Base-by-base conservation (phyloP, 108 stramenopile genomes). In the Skeletonema menzelii region DNA sequence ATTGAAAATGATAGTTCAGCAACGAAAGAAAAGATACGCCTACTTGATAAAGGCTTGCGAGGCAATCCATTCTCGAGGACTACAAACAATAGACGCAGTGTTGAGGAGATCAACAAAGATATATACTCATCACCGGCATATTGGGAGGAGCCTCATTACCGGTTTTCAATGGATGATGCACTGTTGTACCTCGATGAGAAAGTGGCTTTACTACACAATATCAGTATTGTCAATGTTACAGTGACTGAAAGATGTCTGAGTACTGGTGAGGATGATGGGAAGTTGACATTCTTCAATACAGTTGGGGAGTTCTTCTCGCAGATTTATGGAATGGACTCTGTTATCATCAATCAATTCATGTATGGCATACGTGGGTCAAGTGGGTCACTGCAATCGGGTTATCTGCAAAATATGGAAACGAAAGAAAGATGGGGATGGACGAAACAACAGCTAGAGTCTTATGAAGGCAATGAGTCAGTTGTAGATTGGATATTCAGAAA, bases 281-380 rank as follows among this genome's bases (percentile, higher is more conserved):
- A 60, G 68, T 75, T 80, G 60, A 56, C 73, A 6, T 40, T 83
- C 49, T 22, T 77, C 12, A 71, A 42, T 5, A 46, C 71, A 34
- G 19, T 56, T 26, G 84, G 75, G 22, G 71, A 84, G 42, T 82
- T 84, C 20, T 27, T 80, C 15, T 75, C 84, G 8, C 84, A 77
- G 63, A 73, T 84, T 13, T 84, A 80, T 63, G 89, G 89, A 7
- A 85, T 88, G 82, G 89, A 90, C 77, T 72, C 79, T 17, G 63
- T 85, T 2, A 82, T 90, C 56, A 83, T 82, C 37, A 90, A 90
- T 72, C 84, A 86, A 67, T 59, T 90, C 35, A 88, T 90, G 84
- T 88, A 80, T 77, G 82, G 87, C 27, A 75, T 89, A 19, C 56
- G 72, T 31, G 64, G 55, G 44, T 53, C 60, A 28, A 63, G 80